phyloP scores from a whole-genome alignment of 768 basidiomycete genomes.

The Hebeloma cylindrosporum region DNA sequence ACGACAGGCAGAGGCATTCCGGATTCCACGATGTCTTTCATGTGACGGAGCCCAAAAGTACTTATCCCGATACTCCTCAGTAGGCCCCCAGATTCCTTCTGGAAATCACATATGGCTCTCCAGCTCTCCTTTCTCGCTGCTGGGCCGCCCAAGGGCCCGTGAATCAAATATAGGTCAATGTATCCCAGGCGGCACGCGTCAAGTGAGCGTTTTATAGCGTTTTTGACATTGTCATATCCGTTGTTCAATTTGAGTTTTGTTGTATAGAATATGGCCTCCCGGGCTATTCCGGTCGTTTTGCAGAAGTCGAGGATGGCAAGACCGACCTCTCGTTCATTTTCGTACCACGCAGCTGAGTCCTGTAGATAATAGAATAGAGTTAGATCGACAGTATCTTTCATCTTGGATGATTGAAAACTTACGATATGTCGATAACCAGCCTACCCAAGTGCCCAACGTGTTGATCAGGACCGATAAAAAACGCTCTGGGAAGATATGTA shows the following conservation, averaged over 20 bases:
- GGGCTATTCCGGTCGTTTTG: constrained; percentile 44
- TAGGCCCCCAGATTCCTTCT: constrained; percentile 49
- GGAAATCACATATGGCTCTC: constrained; percentile 63
- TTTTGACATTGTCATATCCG: constrained; percentile 47
- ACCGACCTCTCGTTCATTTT: constrained; percentile 68
- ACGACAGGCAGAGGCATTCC: constrained; percentile 53
- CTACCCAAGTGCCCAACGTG: constrained; percentile 31
- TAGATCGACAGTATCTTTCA: constrained; percentile 21
- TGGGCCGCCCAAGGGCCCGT: constrained; percentile 64
- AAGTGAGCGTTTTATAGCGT: constrained; percentile 54
- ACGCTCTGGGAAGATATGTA: constrained; percentile 22
- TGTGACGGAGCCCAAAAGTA: constrained; percentile 58
- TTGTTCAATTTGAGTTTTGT: constrained; percentile 66
- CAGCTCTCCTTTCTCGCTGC: constrained; percentile 59
- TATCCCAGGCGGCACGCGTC: constrained; percentile 55
- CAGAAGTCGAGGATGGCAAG: constrained; percentile 59
- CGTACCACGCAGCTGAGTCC: constrained; percentile 55
- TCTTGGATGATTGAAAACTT: constrained; percentile 23
- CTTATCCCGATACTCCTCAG: constrained; percentile 66
- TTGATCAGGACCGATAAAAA: constrained; percentile 12
- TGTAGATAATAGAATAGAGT: constrained; percentile 22
- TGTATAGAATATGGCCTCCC: constrained; percentile 65
- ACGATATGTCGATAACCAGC: constrained; percentile 66
- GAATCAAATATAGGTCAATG: constrained; percentile 73
- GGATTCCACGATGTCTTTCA: constrained; percentile 49